Evolutionary conservation across 2,329 filamentous ascomycete genomes (phyloP).

Genomic region (Colletotrichum gigasporum): DNA sequence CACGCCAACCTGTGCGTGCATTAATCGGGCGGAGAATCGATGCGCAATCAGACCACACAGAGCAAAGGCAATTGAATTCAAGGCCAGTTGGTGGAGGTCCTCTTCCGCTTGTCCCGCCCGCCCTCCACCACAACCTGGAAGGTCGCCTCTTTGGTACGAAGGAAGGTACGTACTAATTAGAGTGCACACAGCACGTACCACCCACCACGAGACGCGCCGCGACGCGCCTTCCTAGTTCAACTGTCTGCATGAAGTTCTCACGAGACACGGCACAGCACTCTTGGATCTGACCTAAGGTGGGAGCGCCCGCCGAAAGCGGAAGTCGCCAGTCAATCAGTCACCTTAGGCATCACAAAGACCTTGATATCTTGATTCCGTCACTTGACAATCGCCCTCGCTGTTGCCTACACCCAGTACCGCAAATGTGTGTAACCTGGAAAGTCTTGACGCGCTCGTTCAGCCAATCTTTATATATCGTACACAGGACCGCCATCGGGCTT

Average conservation of each 20-base stretch:
- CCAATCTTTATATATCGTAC: too few relatives aligned
- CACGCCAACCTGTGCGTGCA: conserved; percentile 8
- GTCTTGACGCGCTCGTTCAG: too few relatives aligned
- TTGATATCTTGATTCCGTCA: background rate
- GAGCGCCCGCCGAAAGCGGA: background rate
- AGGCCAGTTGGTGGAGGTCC: background rate
- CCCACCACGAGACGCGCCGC: conserved; percentile 17
- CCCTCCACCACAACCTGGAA: background rate
- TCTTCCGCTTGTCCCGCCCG: background rate
- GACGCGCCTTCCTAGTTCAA: conserved; percentile 12
- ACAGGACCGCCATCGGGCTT: too few relatives aligned
- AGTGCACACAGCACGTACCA: background rate
- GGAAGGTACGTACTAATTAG: too few relatives aligned
- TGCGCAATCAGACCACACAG: conserved; percentile 4
- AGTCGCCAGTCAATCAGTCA: background rate
- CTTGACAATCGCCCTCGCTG: background rate
- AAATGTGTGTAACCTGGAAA: background rate
- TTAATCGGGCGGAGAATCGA: background rate
- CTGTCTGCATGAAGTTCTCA: conserved; percentile 19
- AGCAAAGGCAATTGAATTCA: background rate
- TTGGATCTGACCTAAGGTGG: background rate
- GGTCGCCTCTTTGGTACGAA: too few relatives aligned
- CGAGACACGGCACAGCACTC: conserved; percentile 22
- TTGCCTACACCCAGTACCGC: background rate
- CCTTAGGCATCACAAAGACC: conserved; percentile 1